Percentiles rank a stretch among this genome's conserved stretches.
Conservation (phyloP, 2,329 filamentous ascomycete species). For the Exophiala bonariae region DNA sequence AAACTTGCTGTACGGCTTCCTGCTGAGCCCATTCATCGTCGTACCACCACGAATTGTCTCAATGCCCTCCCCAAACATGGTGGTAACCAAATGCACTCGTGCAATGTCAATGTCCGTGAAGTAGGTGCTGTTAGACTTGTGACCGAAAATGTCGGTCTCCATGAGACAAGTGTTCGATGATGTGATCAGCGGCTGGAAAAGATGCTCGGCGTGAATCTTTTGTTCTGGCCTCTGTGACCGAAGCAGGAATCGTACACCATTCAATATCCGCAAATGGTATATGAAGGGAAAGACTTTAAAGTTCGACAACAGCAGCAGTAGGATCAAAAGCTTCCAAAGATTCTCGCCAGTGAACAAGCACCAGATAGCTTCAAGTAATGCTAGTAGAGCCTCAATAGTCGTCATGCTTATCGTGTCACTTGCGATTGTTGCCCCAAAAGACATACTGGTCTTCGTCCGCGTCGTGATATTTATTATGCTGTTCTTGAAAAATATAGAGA, state of each 20-base stretch:
- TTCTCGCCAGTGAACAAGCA: no score
- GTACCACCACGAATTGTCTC: slow-evolving; percentile 39
- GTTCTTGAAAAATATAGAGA: no score
- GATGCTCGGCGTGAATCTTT: slow-evolving; percentile 35
- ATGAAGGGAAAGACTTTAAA: no score
- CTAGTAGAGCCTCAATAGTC: no score
- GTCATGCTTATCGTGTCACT: no score
- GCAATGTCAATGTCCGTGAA: slow-evolving; percentile 63
- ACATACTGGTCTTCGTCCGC: no score
- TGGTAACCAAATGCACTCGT: slow-evolving; percentile 75
- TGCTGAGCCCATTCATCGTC: slow-evolving; percentile 50
- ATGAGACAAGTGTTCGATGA: slow-evolving; percentile 66
- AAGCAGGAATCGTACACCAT: slow-evolving; percentile 46
- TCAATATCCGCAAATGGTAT: no score
- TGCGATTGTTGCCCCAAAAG: no score
- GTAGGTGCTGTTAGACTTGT: slow-evolving; percentile 58
- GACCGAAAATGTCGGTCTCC: slow-evolving; percentile 81
- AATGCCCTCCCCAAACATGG: slow-evolving; percentile 62
- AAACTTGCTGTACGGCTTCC: slow-evolving; percentile 39
- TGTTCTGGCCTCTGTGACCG: slow-evolving; percentile 53
- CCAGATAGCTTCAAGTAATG: no score
- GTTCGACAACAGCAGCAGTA: no score
- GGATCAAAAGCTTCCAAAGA: no score
- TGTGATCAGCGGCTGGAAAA: slow-evolving; percentile 72
- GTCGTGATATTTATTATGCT: no score